Evolutionary conservation across 305 asterid species (phyloP), one percentile per base, ranked within the genome.

Genomic region (Fraxinus latifolia): DNA sequence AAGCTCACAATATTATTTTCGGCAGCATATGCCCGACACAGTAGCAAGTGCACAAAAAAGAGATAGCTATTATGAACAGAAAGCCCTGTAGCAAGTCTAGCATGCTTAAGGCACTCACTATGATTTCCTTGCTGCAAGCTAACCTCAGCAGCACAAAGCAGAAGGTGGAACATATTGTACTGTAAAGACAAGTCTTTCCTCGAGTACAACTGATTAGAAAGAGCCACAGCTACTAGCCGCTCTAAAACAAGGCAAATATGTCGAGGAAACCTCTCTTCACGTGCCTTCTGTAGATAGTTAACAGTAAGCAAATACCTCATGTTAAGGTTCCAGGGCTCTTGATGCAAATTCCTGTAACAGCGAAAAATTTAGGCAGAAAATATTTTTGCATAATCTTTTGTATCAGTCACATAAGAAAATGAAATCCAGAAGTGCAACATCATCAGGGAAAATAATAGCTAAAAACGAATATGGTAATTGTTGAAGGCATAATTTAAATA

Each of bases 111-210:
- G 89, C 97, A 92, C 83, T 90, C 91, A 32, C 81, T 77, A 77
- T 67, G 78, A 85, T 96, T 88, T 81, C 94, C 94, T 86, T 79
- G 84, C 81, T 91, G 99, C 88, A 95, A 89, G 86, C 89, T 85
- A 87, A 92, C 89, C 91, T 95, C 99, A 19, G 97, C 93, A 81
- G 97, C 92, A 86, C 97, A 92, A 82, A 95, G 97, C 44, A 89
- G 89, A 86, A 95, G 94, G 90, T 89, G 98, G 87, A 92, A 94
- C 78, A 81, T 84, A 82, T 91, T 92, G 85, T 93, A 92, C 70
- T 88, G 92, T 42, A 77, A n/a, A 55, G 84, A 62, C 17, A 32
- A 47, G 29, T 88, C 89, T 82, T 87, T 80, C 75, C 81, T 79
- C 5, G 82, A 79, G 76, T 74, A 85, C 42, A 83, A 65, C 75